Base-by-base conservation (phyloP, 2,329 filamentous ascomycete species). In the Penicillium sp. region DNA sequence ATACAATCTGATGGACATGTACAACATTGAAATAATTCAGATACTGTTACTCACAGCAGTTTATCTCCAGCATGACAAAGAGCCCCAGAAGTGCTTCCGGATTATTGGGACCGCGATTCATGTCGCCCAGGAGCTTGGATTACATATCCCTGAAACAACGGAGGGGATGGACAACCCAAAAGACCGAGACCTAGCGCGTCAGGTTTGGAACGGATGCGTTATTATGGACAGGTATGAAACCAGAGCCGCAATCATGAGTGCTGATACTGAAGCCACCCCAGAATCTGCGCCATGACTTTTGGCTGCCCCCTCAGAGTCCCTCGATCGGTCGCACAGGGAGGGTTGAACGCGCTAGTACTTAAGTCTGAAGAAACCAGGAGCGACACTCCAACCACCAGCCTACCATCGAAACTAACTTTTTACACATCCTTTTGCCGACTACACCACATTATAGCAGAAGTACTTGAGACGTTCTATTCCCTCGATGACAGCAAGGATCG, bases 151-250 rank as follows among this genome's bases (percentile, higher is more conserved):
- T 34, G 47, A 26, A 9, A 49, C 41, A 10, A 44, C 28, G 2
- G 47, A 49, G 15, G 19, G 28, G 2, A 49, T 49, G 10, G 12
- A 44, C 5, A 21, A 49, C 31, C 7, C 21, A 17, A 34, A 17
- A 10, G 47, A 49, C 21, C 33, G 41, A 24, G 47, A 44, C 15
- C 47, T 49, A 33, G 47, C 47, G 9, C 32, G 47, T 17, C 47
- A 31, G 3, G 47, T 49, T n/a, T 49, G 47, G 47, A 49, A 49
- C 29, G 47, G 47, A 10, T 49, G 47, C 21, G 24, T 49, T n/a
- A 44, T 49, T 2, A 44, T 49, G 41, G 47, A 49, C 34, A 44
- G 47, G 47, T 49, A 49, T 35, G n/a, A 5, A 12, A 34, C 13
- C 3, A 15, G 9, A n/a, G 6, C n/a, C 4, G 8, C 3, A n/a